A percentile compares a stretch with the other conserved stretches of the same genome.
Conservation (phyloP, 805 yeast species). For the Metschnikowia colocasiae region DNA sequence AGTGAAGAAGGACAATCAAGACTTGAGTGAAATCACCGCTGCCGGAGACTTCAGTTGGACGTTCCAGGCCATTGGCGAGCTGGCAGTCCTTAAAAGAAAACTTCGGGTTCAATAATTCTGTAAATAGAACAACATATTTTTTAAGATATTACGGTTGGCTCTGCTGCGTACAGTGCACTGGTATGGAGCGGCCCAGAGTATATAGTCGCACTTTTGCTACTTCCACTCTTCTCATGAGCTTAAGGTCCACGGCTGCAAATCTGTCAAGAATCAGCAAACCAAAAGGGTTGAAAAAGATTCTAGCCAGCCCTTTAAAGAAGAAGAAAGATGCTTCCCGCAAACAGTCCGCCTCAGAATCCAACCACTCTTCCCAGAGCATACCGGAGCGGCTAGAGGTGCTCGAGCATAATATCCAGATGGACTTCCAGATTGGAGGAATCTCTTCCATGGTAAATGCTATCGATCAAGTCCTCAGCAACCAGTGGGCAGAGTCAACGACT, state of each 20-base stretch:
- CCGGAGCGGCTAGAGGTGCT: conserved; percentile 18
- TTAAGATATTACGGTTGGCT: neutral
- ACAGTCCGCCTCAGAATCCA: neutral
- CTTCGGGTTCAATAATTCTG: conserved; percentile 18
- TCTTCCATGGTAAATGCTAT: conserved; percentile 32
- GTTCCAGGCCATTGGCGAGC: conserved; percentile 28
- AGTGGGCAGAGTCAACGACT: conserved; percentile 36
- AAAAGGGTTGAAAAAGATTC: conserved; percentile 21
- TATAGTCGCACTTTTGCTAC: conserved; percentile 2
- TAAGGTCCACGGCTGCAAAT: conserved; percentile 38
- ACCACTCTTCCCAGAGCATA: neutral
- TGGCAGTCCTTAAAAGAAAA: conserved; percentile 16
- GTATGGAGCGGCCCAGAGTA: neutral
- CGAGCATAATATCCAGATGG: conserved; percentile 39
- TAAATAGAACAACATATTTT: conserved; percentile 9
- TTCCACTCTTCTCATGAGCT: conserved; percentile 13
- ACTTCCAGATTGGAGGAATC: conserved; percentile 31
- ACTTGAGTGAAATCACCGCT: conserved; percentile 19
- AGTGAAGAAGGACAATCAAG: conserved; percentile 12
- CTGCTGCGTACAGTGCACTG: neutral
- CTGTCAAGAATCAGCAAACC: conserved; percentile 30
- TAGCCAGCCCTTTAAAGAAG: conserved; percentile 27
- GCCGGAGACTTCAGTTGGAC: conserved; percentile 29
- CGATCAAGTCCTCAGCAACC: conserved; percentile 30
- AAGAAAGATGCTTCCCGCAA: conserved; percentile 11